Base-by-base conservation (phyloP, 2,329 filamentous ascomycete species). In the Arachnomyces sp. region DNA sequence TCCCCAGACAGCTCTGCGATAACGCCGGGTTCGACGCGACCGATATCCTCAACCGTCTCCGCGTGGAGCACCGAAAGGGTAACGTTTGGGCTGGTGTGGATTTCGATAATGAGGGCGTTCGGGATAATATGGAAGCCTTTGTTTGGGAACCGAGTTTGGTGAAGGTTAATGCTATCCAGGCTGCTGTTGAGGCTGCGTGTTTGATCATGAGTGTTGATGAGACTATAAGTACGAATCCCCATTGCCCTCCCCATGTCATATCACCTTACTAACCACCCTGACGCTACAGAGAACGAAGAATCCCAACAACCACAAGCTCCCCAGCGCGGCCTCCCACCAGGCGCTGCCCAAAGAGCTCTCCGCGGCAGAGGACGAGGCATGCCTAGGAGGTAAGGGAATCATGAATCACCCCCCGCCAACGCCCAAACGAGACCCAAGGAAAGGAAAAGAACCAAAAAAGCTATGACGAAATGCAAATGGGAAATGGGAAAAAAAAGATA, bases 1-100 rank as follows among this genome's bases (percentile, higher is more conserved):
- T 98, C 53, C 92, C 92, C 15, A 82, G 92, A 56, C 92, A 96
- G 69, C 75, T 98, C 45, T 98, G 92, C 71, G 92, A 98, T 71
- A 98, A 98, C 59, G 92, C 92, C 41, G 92, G 92, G 48, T 96
- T 98, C 61, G 92, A 98, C 60, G 89, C 92, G 17, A 98, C 92
- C 38, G 92, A 98, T 59, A 95, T 98, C 51, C 79, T 98, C 48
- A 98, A 96, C 74, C 82, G 87, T 58, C 75, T 98, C 50, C 85
- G 92, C 41, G 92, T 96, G 44, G 90, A 95, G 75, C 92, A 98
- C 71, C 80, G 87, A 61, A 92, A 90, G 70, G 88, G 88, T 51
- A 84, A 84, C 59, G 80, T 79, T 38, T 98, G 92, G 92, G 88
- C 89, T 3, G 92, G 92, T 60, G 90, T 98, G 18, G 92, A 98